phyloP scores from a whole-genome alignment of 1,139 yeast species.

The Nematodospora anomalae region DNA sequence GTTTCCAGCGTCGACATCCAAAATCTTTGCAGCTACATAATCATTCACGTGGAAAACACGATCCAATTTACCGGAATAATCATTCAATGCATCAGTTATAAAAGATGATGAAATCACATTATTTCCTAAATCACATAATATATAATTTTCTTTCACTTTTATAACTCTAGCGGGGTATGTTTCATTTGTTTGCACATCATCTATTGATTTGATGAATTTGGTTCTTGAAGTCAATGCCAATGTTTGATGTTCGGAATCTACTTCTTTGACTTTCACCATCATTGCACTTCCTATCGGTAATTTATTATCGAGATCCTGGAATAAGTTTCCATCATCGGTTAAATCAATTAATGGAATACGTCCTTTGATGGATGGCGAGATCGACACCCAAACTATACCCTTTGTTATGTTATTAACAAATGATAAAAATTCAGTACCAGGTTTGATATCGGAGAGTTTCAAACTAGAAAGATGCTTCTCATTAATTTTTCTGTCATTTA shows the following conservation, averaged over 20 bases:
- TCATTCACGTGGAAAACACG: constrained; percentile 57
- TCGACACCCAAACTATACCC: constrained; percentile 64
- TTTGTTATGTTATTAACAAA: constrained; percentile 55
- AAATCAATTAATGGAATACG: constrained; percentile 67
- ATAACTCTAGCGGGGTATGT: constrained; percentile 65
- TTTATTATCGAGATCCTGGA: constrained; percentile 51
- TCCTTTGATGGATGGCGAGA: constrained; percentile 70
- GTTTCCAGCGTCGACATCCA: constrained; percentile 54
- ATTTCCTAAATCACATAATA: constrained; percentile 66
- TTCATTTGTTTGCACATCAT: constrained; percentile 59
- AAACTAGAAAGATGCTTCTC: constrained; percentile 26
- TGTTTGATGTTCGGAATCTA: constrained; percentile 54
- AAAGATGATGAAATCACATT: constrained; percentile 64
- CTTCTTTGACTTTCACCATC: constrained; percentile 53
- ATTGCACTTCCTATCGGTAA: constrained; percentile 75
- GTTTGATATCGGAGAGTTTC: constrained; percentile 38
- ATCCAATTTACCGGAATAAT: constrained; percentile 57
- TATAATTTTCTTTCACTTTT: constrained; percentile 60
- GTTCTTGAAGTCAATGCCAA: constrained; percentile 54
- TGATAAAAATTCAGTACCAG: constrained; percentile 46
- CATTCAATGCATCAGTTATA: constrained; percentile 77
- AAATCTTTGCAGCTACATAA: constrained; percentile 60
- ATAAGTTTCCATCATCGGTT: constrained; percentile 52
- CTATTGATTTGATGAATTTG: constrained; percentile 37
- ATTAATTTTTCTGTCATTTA: constrained; percentile 37